Evolutionary conservation across 2,329 filamentous ascomycete species (phyloP).

Genomic region (Ophiosphaerella narmari): DNA sequence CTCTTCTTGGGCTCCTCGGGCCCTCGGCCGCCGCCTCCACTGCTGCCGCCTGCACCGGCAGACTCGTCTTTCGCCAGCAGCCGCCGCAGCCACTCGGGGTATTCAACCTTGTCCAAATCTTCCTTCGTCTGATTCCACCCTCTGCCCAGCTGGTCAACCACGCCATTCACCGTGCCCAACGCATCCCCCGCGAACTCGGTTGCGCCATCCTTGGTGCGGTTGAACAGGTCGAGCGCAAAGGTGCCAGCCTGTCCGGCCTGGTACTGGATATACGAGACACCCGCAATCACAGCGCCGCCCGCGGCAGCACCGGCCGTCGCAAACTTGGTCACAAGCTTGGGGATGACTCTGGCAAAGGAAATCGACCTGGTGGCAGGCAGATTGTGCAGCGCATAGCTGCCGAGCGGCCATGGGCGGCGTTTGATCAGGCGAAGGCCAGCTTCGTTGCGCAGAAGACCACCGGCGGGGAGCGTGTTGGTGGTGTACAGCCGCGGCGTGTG

Average conservation of each 20-base stretch:
- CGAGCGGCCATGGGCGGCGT: conserved; percentile 74
- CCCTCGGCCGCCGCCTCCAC: conserved; percentile 44
- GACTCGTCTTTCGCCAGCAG: conserved; percentile 58
- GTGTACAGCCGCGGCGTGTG: conserved; percentile 60
- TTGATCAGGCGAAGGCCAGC: conserved; percentile 42
- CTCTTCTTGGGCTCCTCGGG: conserved; percentile 55
- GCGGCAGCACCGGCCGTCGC: conserved; percentile 87
- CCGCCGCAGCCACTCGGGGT: conserved; percentile 77
- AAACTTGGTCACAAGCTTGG: conserved; percentile 89
- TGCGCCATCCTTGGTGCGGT: conserved; percentile 72
- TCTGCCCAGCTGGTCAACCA: conserved; percentile 76
- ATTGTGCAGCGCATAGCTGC: conserved; percentile 82
- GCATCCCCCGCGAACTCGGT: conserved; percentile 69
- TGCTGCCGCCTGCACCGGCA: conserved; percentile 44
- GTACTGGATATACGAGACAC: conserved; percentile 91
- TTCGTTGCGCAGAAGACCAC: conserved; percentile 45
- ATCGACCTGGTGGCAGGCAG: conserved; percentile 66
- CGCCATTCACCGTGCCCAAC: conserved; percentile 72
- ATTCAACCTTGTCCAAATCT: conserved; percentile 70
- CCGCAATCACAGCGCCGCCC: conserved; percentile 83
- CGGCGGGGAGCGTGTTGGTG: conserved; percentile 40
- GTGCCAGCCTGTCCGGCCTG: conserved; percentile 85
- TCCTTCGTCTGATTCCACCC: conserved; percentile 87
- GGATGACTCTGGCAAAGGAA: conserved; percentile 72
- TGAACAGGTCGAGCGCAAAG: conserved; percentile 77